Evolutionary conservation across 805 yeast species (phyloP).

Genomic region (Saccharomycopsis fodiens): DNA sequence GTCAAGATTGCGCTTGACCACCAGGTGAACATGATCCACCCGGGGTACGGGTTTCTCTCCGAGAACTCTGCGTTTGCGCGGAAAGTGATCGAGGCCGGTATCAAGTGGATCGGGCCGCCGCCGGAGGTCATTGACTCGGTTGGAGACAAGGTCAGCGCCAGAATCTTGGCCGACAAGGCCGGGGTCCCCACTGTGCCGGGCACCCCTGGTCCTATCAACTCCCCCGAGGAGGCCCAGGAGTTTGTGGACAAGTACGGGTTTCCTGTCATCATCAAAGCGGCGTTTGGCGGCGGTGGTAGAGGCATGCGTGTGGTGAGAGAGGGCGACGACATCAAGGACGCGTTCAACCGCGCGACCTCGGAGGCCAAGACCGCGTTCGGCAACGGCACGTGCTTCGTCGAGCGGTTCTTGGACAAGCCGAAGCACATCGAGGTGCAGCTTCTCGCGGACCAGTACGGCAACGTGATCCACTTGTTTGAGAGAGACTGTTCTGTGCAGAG

Average conservation of each 20-base stretch:
- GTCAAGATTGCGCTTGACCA: conserved; percentile 75
- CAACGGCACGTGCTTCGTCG: conserved; percentile 96
- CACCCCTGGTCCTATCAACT: conserved; percentile 91
- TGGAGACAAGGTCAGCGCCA: conserved; percentile 95
- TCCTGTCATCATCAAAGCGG: conserved; percentile 97
- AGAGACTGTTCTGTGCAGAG: conserved; percentile 99
- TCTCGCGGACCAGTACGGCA: conserved; percentile 89
- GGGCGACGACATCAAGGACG: conserved; percentile 88
- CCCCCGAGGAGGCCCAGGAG: conserved; percentile 64
- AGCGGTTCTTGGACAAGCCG: conserved; percentile 89
- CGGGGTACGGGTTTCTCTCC: conserved; percentile 86
- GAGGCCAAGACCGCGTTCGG: conserved; percentile 97
- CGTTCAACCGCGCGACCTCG: conserved; percentile 86
- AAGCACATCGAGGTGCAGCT: conserved; percentile 97
- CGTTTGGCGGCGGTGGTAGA: conserved; percentile 99
- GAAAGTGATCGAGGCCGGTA: conserved; percentile 84
- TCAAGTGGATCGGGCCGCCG: conserved; percentile 95
- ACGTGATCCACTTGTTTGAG: conserved; percentile 91
- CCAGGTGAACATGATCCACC: conserved; percentile 80
- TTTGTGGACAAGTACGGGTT: conserved; percentile 82
- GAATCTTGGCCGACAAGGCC: conserved; percentile 74
- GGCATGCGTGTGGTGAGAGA: conserved; percentile 99
- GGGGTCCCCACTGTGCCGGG: conserved; percentile 95
- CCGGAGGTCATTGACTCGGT: conserved; percentile 83
- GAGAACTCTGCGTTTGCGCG: conserved; percentile 92